These are phyloP conservation scores for Microsporum ferrugineum DNA, from an alignment of 2,329 filamentous ascomycete genomes.

Conservation along the genomic window DNA sequence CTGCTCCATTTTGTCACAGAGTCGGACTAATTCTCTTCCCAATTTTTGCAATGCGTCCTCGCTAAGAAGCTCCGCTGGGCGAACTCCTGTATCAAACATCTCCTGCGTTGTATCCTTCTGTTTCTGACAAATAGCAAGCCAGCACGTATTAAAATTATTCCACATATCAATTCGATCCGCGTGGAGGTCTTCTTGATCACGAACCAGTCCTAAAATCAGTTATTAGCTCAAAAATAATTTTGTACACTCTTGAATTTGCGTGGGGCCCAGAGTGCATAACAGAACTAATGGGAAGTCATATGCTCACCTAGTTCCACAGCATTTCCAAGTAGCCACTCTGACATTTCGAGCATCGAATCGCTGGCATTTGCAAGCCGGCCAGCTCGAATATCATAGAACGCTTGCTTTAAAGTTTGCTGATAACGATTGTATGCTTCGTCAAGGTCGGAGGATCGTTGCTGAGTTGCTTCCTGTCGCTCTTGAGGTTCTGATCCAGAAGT, in stretches of 20 bases:
- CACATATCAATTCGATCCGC: conserved; percentile 71
- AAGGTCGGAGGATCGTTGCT: conserved; percentile 38
- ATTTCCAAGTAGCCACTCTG: conserved; percentile 56
- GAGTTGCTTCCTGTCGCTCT: conserved; percentile 19
- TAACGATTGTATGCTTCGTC: conserved; percentile 59
- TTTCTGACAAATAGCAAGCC: conserved; percentile 70
- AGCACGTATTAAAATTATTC: conserved; percentile 89
- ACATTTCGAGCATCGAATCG: conserved; percentile 48
- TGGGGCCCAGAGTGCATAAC: conserved; percentile 3
- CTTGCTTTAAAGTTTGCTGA: conserved; percentile 45
- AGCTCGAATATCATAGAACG: conserved; percentile 60
- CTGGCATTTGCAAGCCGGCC: conserved; percentile 51
- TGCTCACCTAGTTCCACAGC: conserved; percentile 54
- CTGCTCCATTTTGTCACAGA: conserved; percentile 78
- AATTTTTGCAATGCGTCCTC: conserved; percentile 62
- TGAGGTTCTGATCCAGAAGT: conserved; percentile 30
- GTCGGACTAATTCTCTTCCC: conserved; percentile 66
- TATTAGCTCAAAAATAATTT: conserved; percentile 16
- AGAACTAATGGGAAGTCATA: conserved; percentile 11
- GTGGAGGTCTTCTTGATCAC: conserved; percentile 67
- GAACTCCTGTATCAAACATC: conserved; percentile 48
- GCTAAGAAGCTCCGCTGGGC: conserved; percentile 51
- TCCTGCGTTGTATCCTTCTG: conserved; percentile 63
- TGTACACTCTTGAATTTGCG: conserved; percentile 15
- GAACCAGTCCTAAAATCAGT: conserved; percentile 57